Evolutionary conservation across 2,329 filamentous ascomycete genomes (phyloP), one percentile per base, ranked within the genome.

Genomic region (Monilinia aucupariae): DNA sequence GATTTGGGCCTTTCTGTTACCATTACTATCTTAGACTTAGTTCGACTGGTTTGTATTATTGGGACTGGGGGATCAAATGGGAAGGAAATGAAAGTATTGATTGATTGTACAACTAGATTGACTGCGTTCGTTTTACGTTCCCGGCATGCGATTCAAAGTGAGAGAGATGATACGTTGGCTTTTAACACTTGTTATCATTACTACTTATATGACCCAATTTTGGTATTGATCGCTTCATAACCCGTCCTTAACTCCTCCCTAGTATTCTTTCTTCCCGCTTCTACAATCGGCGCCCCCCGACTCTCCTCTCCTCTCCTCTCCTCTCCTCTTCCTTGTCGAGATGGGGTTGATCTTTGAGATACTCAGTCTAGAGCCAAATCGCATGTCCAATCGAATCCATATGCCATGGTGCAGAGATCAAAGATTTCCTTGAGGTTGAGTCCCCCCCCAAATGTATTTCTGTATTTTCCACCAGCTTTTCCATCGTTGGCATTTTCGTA

Each of bases 141-240:
- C 22, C 22, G n/a, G 15, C 17, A 43, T 60, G 48, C n/a, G 17
- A 43, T 43, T 20, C 41, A 43, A 43, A 43, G 22, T 39, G 48
- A 27, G 45, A 22, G 17, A n/a, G 4, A 22, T 20, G 15, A 6
- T n/a, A 17, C 6, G 39, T 55, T 34, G 54, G 43, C 58, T 45
- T 45, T 17, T 41, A 56, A 56, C 32, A 56, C 30, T 56, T 47
- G 9, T 39, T 61, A 56, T 49, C 51, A 61, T 61, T 61, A 61
- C 50, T 61, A 45, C 50, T 37, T 56, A 56, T 41, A 45, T 61
- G 52, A 37, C 50, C 59, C 34, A 39, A 56, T 61, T 22, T 48
- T 48, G 50, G 43, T 61, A 61, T 56, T 61, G 51, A 50, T 61
- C 59, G 51, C 51, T 47, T n/a, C 48, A 43, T 55, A 55, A 61